Conservation (phyloP, 257 asterid genomes). For the Solanum lignicaule region DNA sequence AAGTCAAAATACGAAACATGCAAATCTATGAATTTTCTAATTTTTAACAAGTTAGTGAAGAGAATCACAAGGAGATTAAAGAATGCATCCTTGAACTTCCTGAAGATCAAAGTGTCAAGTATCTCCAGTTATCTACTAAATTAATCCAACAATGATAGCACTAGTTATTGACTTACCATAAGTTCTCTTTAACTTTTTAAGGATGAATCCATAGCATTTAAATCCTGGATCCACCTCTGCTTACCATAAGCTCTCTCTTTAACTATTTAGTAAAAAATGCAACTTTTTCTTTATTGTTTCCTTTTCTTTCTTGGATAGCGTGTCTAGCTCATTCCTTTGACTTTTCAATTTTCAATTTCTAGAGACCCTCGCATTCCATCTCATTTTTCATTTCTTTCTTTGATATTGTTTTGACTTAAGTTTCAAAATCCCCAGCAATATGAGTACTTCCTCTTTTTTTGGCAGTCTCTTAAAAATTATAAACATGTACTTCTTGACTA, state of each 20-base stretch:
- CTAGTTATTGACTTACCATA: background rate
- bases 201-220: background rate
- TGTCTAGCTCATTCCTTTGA: background rate
- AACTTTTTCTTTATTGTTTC: background rate
- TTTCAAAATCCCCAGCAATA: background rate
- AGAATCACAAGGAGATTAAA: background rate
- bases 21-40: background rate
- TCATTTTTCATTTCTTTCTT: background rate
- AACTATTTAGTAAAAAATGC: background rate
- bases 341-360: background rate
- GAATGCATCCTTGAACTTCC: background rate
- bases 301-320: background rate
- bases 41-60: background rate
- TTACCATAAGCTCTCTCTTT: background rate
- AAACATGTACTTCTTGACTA: background rate
- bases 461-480: background rate
- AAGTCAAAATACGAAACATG: background rate
- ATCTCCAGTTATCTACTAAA: background rate
- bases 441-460: background rate
- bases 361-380: background rate
- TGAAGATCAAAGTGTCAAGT: background rate
- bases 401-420: background rate
- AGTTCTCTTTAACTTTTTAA: background rate
- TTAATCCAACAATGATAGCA: background rate
- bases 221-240: background rate